A percentile compares a stretch with the other conserved stretches of the same genome.
Conservation (phyloP, 2,329 filamentous ascomycete genomes). For the Paracoccidioides brasiliensis region DNA sequence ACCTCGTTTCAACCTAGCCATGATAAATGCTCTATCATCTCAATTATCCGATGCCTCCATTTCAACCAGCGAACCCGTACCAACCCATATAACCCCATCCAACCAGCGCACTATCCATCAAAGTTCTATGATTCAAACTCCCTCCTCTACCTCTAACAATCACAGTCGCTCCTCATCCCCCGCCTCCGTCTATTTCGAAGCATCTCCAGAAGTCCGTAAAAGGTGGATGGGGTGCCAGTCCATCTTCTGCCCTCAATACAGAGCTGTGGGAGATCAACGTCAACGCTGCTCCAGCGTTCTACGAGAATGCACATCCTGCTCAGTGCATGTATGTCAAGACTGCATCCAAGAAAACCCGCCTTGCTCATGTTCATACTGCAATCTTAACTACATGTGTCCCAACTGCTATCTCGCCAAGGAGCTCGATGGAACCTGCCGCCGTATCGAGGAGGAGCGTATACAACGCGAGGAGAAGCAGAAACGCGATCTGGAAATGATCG, state of each 20-base stretch:
- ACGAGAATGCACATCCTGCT: conserved; percentile 34
- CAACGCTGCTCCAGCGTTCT: conserved; percentile 32
- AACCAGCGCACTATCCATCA: conserved; percentile 8
- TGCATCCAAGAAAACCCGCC: conserved; percentile 29
- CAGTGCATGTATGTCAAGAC: conserved; percentile 34
- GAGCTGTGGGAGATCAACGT: conserved; percentile 33
- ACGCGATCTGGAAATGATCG: conserved; percentile 28
- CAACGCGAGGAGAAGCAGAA: conserved; percentile 29
- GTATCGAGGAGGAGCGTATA: conserved; percentile 26
- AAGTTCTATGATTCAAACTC: conserved; percentile 25
- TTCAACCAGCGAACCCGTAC: background rate
- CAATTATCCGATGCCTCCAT: conserved; percentile 6
- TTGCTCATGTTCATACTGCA: conserved; percentile 33
- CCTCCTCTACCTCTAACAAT: conserved; percentile 27
- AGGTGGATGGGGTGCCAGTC: conserved; percentile 36
- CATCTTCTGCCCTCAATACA: conserved; percentile 34
- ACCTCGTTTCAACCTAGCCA: conserved; percentile 11
- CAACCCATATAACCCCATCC: background rate
- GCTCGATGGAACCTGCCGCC: conserved; percentile 28
- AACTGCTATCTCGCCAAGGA: conserved; percentile 30
- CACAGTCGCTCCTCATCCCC: conserved; percentile 29
- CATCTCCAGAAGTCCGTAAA: conserved; percentile 22
- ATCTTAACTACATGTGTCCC: conserved; percentile 31
- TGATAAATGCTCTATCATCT: conserved; percentile 20
- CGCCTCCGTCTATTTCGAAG: conserved; percentile 26